Evolutionary conservation across 306 rosid genomes (phyloP).

Genomic region (Parietaria judaica): DNA sequence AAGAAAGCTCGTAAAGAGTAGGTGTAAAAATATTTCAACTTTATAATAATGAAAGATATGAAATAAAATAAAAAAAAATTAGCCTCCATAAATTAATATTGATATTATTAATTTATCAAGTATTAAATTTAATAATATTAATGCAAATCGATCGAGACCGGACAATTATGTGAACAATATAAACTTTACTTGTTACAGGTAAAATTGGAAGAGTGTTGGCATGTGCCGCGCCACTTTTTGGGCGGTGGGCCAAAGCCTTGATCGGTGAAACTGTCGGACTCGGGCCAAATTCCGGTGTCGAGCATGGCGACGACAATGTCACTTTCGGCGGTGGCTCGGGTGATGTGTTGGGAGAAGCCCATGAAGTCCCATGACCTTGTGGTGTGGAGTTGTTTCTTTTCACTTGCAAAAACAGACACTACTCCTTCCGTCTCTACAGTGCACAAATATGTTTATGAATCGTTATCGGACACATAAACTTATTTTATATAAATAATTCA

Average conservation of each 20-base stretch:
- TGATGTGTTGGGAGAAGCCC: not conserved
- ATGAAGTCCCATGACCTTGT: conserved; percentile 30
- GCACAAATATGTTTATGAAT: too few species aligned
- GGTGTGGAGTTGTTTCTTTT: not conserved
- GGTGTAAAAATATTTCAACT: too few species aligned
- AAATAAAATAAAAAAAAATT: too few species aligned
- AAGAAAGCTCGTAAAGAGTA: too few species aligned
- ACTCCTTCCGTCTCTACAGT: conserved; percentile 1
- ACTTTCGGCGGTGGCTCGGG: conserved; percentile 8
- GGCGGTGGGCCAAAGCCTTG: conserved; percentile 25
- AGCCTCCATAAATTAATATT: too few species aligned
- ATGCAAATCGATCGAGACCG: too few species aligned
- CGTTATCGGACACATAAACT: too few species aligned
- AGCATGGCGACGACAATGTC: conserved; percentile 18
- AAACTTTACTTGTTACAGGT: conserved; percentile 25
- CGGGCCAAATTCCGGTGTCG: conserved; percentile 23
- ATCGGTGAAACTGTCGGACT: conserved; percentile 18
- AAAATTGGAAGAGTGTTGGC: conserved; percentile 16
- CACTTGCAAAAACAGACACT: conserved; percentile 13
- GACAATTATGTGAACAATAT: not conserved
- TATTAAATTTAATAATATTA: too few species aligned
- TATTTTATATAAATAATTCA: too few species aligned
- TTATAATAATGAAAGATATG: too few species aligned
- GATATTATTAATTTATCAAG: too few species aligned
- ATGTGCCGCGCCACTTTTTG: conserved; percentile 17